These are phyloP conservation scores for Phaeosphaeriaceae sp. DNA, from an alignment of 2,329 filamentous ascomycete species.

Conservation along the genomic window DNA sequence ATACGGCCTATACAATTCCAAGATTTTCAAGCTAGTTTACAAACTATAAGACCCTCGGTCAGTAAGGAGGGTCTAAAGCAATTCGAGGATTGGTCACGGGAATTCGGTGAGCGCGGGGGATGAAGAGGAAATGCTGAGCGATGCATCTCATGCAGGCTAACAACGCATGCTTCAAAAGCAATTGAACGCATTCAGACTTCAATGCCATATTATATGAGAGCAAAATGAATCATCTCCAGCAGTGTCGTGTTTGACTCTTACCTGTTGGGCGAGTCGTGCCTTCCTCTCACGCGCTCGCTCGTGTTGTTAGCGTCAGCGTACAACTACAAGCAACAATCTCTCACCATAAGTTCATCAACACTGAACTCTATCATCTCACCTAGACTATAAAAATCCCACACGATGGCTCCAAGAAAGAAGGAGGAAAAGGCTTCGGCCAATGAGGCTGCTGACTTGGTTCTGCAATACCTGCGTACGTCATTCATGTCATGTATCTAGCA, in stretches of 20 bases:
- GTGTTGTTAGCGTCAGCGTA: constrained; percentile 6
- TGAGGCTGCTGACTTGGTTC: constrained; percentile 52
- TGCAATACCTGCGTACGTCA: constrained; percentile 58
- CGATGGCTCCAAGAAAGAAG: constrained; percentile 49
- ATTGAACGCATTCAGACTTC: not conserved
- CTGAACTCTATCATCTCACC: not conserved
- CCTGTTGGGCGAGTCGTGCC: constrained; percentile 6
- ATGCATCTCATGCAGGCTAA: not conserved
- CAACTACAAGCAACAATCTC: not conserved
- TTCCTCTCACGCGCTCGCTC: constrained; percentile 12
- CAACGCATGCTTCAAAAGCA: not conserved
- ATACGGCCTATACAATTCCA: constrained; percentile 83
- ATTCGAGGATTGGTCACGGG: constrained; percentile 92
- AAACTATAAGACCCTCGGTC: constrained; percentile 87
- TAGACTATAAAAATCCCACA: not conserved
- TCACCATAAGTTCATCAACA: not conserved
- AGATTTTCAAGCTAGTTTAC: constrained; percentile 85
- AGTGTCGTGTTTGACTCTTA: not conserved
- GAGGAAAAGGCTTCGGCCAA: constrained; percentile 44
- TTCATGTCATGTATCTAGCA: not conserved
- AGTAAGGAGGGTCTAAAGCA: constrained; percentile 82
- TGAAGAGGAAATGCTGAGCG: constrained; percentile 49
- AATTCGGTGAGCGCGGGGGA: constrained; percentile 91
- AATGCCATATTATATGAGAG: not conserved
- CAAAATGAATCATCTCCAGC: too few relatives aligned